These are phyloP conservation scores for Pichiaceae sp. DNA, from an alignment of 1,139 yeast genomes.

Conservation along the genomic window DNA sequence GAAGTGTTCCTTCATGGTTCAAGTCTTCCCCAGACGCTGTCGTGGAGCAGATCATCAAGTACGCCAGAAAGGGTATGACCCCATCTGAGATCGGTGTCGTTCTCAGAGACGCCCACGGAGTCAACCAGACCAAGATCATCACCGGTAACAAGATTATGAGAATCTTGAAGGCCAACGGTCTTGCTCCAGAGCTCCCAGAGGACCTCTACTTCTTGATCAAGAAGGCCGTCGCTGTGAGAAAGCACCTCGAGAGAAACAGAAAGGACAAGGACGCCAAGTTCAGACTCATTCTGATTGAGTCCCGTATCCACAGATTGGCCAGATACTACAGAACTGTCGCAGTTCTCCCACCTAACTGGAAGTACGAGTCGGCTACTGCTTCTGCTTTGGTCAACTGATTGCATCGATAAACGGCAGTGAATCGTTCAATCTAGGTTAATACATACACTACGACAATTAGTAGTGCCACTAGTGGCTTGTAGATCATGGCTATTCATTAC, in stretches of 20 bases:
- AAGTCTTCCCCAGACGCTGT: conserved; percentile 92
- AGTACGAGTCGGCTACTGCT: conserved; percentile 99
- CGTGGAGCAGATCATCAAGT: conserved; percentile 97
- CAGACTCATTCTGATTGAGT: conserved; percentile 99
- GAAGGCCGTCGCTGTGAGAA: conserved; percentile 99
- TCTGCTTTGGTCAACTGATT: conserved; percentile 96
- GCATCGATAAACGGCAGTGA: too few species aligned
- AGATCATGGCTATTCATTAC: too few species aligned
- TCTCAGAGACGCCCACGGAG: conserved; percentile 99
- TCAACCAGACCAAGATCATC: conserved; percentile 92
- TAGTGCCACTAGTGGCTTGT: background rate
- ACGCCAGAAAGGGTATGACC: conserved; percentile 99
- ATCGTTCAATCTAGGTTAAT: conserved; percentile 21
- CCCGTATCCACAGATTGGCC: conserved; percentile 99
- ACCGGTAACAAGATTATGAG: conserved; percentile 99
- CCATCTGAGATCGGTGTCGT: conserved; percentile 99
- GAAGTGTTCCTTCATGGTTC: conserved; percentile 99
- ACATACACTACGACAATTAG: conserved; percentile 8
- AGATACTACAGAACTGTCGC: conserved; percentile 99
- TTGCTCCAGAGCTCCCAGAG: conserved; percentile 99
- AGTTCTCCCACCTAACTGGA: conserved; percentile 99
- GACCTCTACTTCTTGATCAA: conserved; percentile 98
- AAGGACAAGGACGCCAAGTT: conserved; percentile 99
- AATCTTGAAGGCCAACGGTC: conserved; percentile 98
- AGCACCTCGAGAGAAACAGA: conserved; percentile 99